Base-by-base conservation (phyloP, 768 basidiomycete genomes). In the Collybia sordida region DNA sequence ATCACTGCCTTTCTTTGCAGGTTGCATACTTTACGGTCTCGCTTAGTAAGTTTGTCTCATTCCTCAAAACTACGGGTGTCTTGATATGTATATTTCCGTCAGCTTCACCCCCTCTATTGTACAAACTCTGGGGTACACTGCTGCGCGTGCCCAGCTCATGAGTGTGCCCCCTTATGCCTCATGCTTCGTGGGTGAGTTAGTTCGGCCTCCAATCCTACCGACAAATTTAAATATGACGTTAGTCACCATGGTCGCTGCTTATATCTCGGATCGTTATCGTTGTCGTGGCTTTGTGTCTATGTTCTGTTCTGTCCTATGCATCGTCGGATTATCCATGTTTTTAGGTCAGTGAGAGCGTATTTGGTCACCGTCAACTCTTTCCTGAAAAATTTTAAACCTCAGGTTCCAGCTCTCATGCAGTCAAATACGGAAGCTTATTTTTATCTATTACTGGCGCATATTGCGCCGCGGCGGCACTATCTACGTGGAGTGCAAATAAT, bases 91-190 rank as follows among this genome's bases (percentile, higher is more conserved):
- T 72, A 71, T 56, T 55, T 40, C 36, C 22, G 45, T 25, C 25
- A 74, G 83, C 46, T 86, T 86, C 64, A 69, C 75, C 3, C 84
- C 83, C 0, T 80, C 80, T 2, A 82, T 86, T 62, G 74, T 85
- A 4, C 60, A 72, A 1, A 66, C 67, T 17, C 70, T 81, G 8
- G 80, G 79, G 9, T 79, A 74, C 57, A 65, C 65, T 6, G 69
- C 72, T 1, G 68, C 73, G 21, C 55, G 62, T 22, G 75, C 74
- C 15, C 80, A 82, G 56, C 66, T 82, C 2, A 73, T 79, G 65
- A 78, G 73, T 9, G 79, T 81, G 1, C 65, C 71, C 5, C 73
- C 74, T 8, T 73, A 67, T 25, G 68, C 72, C 3, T 66, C 66
- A 7, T 71, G 62, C 17, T 72, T 67, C 55, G 61, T 66, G 21